Evolutionary conservation across 2,329 filamentous ascomycete genomes (phyloP).

Genomic region (Beauveria sp.): DNA sequence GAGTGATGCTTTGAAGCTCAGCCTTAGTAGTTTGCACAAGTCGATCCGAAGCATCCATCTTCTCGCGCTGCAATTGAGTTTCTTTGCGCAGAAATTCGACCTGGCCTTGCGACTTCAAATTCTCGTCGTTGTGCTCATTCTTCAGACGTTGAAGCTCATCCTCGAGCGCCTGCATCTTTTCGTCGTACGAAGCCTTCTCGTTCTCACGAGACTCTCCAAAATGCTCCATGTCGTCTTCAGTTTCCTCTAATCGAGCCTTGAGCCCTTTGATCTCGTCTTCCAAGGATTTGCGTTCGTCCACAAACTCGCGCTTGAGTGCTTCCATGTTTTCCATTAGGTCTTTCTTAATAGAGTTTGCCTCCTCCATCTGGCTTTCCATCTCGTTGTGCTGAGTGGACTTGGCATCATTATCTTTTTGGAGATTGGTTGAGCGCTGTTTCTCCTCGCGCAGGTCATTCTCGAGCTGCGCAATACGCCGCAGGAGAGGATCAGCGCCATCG

Average conservation of each 20-base stretch:
- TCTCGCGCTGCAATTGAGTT: slow-evolving; percentile 50
- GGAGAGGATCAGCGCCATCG: slow-evolving; percentile 38
- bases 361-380: slow-evolving; percentile 65
- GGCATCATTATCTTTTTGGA: slow-evolving; percentile 63
- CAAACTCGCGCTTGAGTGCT: slow-evolving; percentile 80
- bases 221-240: slow-evolving; percentile 86
- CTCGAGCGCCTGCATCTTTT: slow-evolving; percentile 60
- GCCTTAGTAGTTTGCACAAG: slow-evolving; percentile 50
- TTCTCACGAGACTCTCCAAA: slow-evolving; percentile 77
- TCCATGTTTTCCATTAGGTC: slow-evolving; percentile 95
- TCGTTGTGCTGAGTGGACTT: slow-evolving; percentile 50
- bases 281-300: slow-evolving; percentile 73
- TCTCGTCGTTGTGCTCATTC: slow-evolving; percentile 49
- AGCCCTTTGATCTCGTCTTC: slow-evolving; percentile 72
- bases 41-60: slow-evolving; percentile 49
- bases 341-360: slow-evolving; percentile 85
- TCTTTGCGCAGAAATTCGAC: slow-evolving; percentile 57
- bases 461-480: slow-evolving; percentile 50
- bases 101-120: slow-evolving; percentile 52
- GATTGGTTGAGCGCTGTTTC: slow-evolving; percentile 55
- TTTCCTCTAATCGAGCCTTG: slow-evolving; percentile 73
- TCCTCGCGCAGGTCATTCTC: slow-evolving; percentile 74
- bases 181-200: slow-evolving; percentile 63
- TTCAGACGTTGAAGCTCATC: slow-evolving; percentile 60
- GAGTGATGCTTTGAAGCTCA: slow-evolving; percentile 42